Evolutionary conservation across 164 flowering plant species (phyloP).

Genomic region (Dillenia suffruticosa): DNA sequence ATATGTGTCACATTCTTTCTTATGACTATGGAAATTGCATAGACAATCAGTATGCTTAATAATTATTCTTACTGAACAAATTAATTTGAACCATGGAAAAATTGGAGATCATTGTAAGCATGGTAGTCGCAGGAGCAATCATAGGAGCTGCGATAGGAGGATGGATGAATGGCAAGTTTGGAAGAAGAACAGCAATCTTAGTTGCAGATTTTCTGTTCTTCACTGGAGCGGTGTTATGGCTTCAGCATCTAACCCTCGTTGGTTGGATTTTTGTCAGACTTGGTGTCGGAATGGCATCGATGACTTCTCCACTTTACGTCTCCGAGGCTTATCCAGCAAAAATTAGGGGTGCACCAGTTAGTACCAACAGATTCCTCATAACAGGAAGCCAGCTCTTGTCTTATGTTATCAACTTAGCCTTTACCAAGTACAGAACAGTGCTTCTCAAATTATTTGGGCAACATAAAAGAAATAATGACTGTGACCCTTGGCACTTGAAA

Average conservation of each 20-base stretch:
- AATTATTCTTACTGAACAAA: background rate
- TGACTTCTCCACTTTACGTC: slow-evolving; percentile 66
- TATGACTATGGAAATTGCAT: no score
- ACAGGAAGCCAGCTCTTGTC: slow-evolving; percentile 81
- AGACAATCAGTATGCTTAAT: no score
- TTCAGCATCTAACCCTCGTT: slow-evolving; percentile 42
- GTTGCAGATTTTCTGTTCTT: slow-evolving; percentile 63
- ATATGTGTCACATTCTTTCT: no score
- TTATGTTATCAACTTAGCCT: slow-evolving; percentile 64
- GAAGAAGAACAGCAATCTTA: slow-evolving; percentile 36
- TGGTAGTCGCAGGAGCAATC: slow-evolving; percentile 68
- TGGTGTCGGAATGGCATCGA: slow-evolving; percentile 72
- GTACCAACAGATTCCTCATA: slow-evolving; percentile 63
- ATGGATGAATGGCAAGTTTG: slow-evolving; percentile 48
- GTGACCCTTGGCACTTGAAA: no score
- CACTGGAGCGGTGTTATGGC: slow-evolving; percentile 62
- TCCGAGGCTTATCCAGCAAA: slow-evolving; percentile 65
- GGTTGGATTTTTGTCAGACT: slow-evolving; percentile 58
- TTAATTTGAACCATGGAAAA: background rate
- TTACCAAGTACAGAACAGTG: slow-evolving; percentile 21
- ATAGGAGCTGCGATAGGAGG: slow-evolving; percentile 69
- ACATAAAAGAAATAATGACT: no score
- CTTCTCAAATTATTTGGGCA: no score
- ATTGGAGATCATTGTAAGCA: slow-evolving; percentile 67
- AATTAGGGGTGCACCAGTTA: slow-evolving; percentile 61